Evolutionary conservation across 192 early-diverging fungal species (phyloP), one percentile per base, ranked within the genome.

Genomic region (Allomyces macrogynus): DNA sequence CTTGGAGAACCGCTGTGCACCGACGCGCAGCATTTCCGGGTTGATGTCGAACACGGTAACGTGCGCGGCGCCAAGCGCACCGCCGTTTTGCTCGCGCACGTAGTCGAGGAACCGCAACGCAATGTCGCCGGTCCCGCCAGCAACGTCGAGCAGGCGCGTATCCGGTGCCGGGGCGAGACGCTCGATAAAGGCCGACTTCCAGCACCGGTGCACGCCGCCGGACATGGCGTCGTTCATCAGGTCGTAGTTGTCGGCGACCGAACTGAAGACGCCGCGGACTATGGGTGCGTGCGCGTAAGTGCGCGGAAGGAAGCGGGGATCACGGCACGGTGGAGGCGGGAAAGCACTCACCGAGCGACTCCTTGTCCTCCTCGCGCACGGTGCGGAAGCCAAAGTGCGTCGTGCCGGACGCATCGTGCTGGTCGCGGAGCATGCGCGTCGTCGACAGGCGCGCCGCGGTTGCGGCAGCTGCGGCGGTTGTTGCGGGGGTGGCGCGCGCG

Each of bases 191-290:
- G 91, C 83, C 69, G 95, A 91, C 70, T 99, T 99, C 95, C 95
- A 99, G 40, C 95, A 70, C 63, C 93, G 82, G 72, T 99, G 93
- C 23, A 99, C 74, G 27, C 95, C 95, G 27, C 81, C 76, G 70
- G 86, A 88, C 93, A 97, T 97, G 22, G 88, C 85, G 66, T 97
- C 93, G 78, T 97, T 97, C 95, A 99, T 97, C 12, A 93, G 65
- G 72, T 99, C 95, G 77, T 99, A 99, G 62, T 87, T 93, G n/a
- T 77, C 72, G 3, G 95, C 95, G 22, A 99, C 95, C 68, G 81
- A 91, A n/a, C 86, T 80, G 72, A 97, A 98, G 14, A 98, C 95
- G 62, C 81, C 71, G 62, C 83, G 86, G 40, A 98, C 93, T 89
- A 70, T 11, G 40, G 57, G 43, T 10, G 42, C 61, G 62, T 43